Percentiles rank a stretch among this genome's conserved stretches.
Evolutionary conservation across 306 rosid genomes (phyloP).

Genomic region (Prunus campanulata): DNA sequence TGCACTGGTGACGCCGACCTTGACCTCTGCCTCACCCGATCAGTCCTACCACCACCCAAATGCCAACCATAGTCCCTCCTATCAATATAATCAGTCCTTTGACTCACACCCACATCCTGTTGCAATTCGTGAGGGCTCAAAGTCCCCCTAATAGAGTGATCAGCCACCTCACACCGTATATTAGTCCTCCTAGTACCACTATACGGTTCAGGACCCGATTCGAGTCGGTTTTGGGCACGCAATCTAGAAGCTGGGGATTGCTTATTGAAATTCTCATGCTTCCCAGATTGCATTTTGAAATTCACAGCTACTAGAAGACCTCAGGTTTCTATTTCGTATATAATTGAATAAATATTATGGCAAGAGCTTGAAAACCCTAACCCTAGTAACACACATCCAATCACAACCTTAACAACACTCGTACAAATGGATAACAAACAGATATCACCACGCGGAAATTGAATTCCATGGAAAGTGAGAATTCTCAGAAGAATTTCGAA

Average conservation of each 20-base stretch:
- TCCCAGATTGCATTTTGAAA: constrained; percentile 52
- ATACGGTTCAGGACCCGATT: constrained; percentile 31
- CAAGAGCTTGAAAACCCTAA: constrained; percentile 3
- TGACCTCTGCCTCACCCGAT: constrained; percentile 40
- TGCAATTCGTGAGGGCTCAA: constrained; percentile 51
- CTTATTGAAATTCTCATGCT: constrained; percentile 46
- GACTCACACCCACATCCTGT: constrained; percentile 38
- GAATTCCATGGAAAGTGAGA: neutral
- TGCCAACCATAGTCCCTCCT: constrained; percentile 57
- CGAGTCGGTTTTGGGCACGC: constrained; percentile 37
- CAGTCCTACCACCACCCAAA: constrained; percentile 46
- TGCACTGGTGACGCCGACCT: constrained; percentile 50
- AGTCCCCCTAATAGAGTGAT: constrained; percentile 46
- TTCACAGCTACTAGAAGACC: neutral
- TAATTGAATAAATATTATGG: neutral
- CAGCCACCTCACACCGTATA: constrained; percentile 34
- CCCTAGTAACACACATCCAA: constrained; percentile 13
- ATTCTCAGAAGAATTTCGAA: constrained; percentile 17
- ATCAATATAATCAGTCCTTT: constrained; percentile 38
- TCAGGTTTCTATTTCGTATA: neutral
- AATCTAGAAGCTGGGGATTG: constrained; percentile 35
- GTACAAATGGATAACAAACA: neutral
- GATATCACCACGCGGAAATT: neutral
- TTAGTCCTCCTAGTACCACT: constrained; percentile 22
- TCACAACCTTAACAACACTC: constrained; percentile 2